phyloP scores from a whole-genome alignment of 2,329 filamentous ascomycete species.

The Cladosporium sp. region DNA sequence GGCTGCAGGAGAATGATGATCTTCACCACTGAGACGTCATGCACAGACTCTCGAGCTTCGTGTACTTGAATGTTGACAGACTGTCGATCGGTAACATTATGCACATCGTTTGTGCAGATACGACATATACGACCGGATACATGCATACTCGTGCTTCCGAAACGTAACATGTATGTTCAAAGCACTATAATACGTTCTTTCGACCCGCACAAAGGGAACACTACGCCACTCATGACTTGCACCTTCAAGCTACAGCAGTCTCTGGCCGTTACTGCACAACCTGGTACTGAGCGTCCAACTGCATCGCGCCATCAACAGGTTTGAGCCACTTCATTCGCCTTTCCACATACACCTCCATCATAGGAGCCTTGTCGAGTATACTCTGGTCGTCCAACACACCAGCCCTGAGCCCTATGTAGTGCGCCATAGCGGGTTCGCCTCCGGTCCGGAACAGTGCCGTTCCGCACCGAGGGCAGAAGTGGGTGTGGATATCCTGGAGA shows the following conservation, averaged over 20 bases:
- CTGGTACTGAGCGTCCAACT: not conserved
- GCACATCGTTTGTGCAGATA: not conserved
- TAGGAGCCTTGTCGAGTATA: not conserved
- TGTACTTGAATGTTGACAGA: not conserved
- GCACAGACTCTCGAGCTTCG: not conserved
- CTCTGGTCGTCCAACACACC: not conserved
- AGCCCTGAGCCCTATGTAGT: not conserved
- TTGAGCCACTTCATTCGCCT: constrained; percentile 1
- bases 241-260: not conserved
- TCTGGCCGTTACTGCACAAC: not conserved
- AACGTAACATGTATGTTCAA: not conserved
- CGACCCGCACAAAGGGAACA: not conserved
- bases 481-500: constrained; percentile 2
- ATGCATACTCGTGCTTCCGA: not conserved
- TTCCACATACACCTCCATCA: not conserved
- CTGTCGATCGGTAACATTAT: not conserved
- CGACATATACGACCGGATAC: not conserved
- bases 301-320: not conserved
- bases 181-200: not conserved
- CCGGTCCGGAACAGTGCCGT: constrained; percentile 3
- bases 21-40: not conserved
- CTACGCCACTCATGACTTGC: not conserved
- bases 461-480: not conserved
- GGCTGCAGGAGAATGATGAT: not conserved
- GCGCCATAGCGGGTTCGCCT: not conserved